phyloP scores from a whole-genome alignment of 164 flowering plant species.

The Paratinospora sagittata region DNA sequence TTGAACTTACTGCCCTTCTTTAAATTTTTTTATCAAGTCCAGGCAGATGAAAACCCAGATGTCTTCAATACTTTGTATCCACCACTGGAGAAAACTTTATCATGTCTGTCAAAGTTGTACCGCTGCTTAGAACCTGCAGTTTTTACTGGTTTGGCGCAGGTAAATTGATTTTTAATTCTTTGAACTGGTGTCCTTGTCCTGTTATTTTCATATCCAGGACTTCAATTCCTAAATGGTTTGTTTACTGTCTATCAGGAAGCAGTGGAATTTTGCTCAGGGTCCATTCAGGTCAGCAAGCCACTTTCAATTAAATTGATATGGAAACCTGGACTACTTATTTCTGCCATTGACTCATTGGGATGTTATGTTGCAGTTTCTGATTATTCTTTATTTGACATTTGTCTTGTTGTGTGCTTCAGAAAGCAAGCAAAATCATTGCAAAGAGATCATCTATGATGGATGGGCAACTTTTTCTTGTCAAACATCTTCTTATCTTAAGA shows the following conservation, averaged over 20 bases:
- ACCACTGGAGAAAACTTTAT: conserved; percentile 87
- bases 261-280: conserved; percentile 78
- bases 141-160: conserved; percentile 99
- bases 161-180: conserved; percentile 17
- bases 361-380: conserved; percentile 1
- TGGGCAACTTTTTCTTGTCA: conserved; percentile 92
- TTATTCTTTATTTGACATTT: not conserved
- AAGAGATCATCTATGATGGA: conserved; percentile 84
- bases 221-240: conserved; percentile 5
- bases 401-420: conserved; percentile 34
- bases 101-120: conserved; percentile 85
- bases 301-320: not conserved
- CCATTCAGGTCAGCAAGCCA: conserved; percentile 71
- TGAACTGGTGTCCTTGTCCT: not conserved
- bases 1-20: not conserved
- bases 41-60: conserved; percentile 62
- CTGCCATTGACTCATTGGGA: not conserved
- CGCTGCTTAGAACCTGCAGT: conserved; percentile 79
- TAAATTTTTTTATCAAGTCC: conserved; percentile 12
- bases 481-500: conserved; percentile 82
- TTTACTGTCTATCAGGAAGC: conserved; percentile 64
- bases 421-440: conserved; percentile 82
- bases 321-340: not conserved
- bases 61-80: conserved; percentile 88
- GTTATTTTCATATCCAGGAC: not conserved